These are phyloP conservation scores for Xanthoconium stramineum DNA, from an alignment of 768 basidiomycete species.

Conservation along the genomic window DNA sequence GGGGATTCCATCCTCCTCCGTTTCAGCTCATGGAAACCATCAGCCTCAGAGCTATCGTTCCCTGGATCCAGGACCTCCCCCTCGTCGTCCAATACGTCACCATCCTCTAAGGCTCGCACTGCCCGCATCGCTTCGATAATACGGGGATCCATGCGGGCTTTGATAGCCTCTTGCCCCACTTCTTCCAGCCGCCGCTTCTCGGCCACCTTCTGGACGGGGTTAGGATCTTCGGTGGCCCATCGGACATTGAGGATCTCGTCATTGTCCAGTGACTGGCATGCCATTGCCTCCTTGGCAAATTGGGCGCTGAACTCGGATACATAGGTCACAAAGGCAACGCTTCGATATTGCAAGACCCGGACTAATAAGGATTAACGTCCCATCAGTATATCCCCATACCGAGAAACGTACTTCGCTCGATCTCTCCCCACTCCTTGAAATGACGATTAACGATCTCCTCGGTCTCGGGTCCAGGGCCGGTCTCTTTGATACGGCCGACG, in stretches of 20 bases:
- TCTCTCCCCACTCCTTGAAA: slow-evolving; percentile 94
- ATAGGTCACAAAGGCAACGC: slow-evolving; percentile 97
- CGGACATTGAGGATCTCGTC: slow-evolving; percentile 98
- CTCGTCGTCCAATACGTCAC: slow-evolving; percentile 39
- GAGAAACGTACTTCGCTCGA: slow-evolving; percentile 75
- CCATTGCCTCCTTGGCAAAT: slow-evolving; percentile 99
- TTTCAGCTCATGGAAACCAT: slow-evolving; percentile 35
- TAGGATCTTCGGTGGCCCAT: slow-evolving; percentile 99
- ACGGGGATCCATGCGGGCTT: slow-evolving; percentile 77
- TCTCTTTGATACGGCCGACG: slow-evolving; percentile 91
- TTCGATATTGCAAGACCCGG: slow-evolving; percentile 88
- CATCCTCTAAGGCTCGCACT: slow-evolving; percentile 87
- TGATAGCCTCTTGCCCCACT: slow-evolving; percentile 83
- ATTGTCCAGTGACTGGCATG: slow-evolving; percentile 94
- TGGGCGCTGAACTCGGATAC: slow-evolving; percentile 80
- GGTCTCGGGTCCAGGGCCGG: slow-evolving; percentile 82
- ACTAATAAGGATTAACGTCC: slow-evolving; percentile 42
- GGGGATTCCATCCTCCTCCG: slow-evolving; percentile 32
- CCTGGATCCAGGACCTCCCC: slow-evolving; percentile 33
- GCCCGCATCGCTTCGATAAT: slow-evolving; percentile 87
- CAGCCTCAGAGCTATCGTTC: slow-evolving; percentile 36
- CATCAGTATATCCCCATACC: neutral
- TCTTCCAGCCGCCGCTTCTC: slow-evolving; percentile 85
- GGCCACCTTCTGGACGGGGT: slow-evolving; percentile 82
- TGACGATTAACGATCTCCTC: slow-evolving; percentile 89